Evolutionary conservation across 2,329 filamentous ascomycete species (phyloP).

Genomic region (Fusarium goolgardi): DNA sequence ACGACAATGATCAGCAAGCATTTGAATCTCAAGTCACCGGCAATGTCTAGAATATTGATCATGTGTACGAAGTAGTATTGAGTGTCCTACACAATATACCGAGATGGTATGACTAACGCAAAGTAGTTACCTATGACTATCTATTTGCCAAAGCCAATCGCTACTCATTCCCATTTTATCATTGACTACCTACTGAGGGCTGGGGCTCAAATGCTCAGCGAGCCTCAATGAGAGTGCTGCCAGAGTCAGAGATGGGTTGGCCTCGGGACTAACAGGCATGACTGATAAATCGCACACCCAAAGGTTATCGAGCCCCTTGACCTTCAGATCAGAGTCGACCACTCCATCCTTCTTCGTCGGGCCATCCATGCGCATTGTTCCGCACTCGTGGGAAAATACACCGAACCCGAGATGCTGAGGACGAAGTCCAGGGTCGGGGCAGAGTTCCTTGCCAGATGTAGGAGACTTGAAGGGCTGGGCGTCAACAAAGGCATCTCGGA

Average conservation of each 20-base stretch:
- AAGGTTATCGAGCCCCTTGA: slow-evolving; percentile 24
- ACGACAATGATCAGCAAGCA: no score
- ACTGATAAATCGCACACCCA: slow-evolving; percentile 37
- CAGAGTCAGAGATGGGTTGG: slow-evolving; percentile 27
- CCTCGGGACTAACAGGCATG: slow-evolving; percentile 30
- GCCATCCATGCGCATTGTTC: slow-evolving; percentile 37
- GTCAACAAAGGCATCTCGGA: slow-evolving; percentile 18
- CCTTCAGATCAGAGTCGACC: slow-evolving; percentile 17
- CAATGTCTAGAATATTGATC: no score
- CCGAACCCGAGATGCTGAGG: slow-evolving; percentile 34
- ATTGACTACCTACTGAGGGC: rapidly evolving
- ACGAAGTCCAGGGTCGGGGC: slow-evolving; percentile 7
- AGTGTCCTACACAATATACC: background rate
- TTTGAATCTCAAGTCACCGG: no score
- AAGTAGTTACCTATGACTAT: background rate
- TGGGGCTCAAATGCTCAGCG: slow-evolving; percentile 16
- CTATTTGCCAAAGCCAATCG: rapidly evolving
- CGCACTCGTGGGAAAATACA: slow-evolving; percentile 34
- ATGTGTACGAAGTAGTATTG: no score
- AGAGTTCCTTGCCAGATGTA: background rate
- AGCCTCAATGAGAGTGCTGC: slow-evolving; percentile 31
- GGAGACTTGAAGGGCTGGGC: background rate
- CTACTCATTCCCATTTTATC: no score
- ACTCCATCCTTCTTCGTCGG: slow-evolving; percentile 2
- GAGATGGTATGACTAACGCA: background rate